These are phyloP conservation scores for Amylocystis lapponica DNA, from an alignment of 768 basidiomycete species.

Conservation along the genomic window DNA sequence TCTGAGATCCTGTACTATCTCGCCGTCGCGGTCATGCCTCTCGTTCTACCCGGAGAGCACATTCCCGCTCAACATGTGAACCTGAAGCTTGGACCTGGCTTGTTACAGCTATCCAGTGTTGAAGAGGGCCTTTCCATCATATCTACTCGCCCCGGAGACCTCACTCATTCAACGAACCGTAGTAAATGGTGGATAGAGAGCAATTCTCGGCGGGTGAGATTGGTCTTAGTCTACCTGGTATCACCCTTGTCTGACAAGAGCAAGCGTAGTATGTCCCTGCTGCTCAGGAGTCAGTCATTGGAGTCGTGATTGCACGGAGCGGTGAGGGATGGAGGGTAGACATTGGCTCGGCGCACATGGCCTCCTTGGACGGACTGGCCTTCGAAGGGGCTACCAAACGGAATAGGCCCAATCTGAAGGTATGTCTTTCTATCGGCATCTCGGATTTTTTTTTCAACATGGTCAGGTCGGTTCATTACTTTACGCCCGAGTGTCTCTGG, in stretches of 20 bases:
- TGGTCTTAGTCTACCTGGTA: not conserved
- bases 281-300: slow-evolving; percentile 84
- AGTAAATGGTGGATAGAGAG: slow-evolving; percentile 88
- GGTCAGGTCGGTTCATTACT: slow-evolving; percentile 81
- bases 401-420: slow-evolving; percentile 92
- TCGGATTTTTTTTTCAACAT: slow-evolving; percentile 1
- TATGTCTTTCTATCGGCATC: slow-evolving; percentile 20
- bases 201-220: slow-evolving; percentile 76
- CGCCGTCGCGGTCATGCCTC: slow-evolving; percentile 36
- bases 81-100: slow-evolving; percentile 84
- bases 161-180: slow-evolving; percentile 65
- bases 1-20: no score
- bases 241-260: not conserved
- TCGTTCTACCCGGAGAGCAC: slow-evolving; percentile 77
- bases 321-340: slow-evolving; percentile 94
- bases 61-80: slow-evolving; percentile 72
- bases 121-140: slow-evolving; percentile 30
- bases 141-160: slow-evolving; percentile 64
- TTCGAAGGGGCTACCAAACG: slow-evolving; percentile 96
- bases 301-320: slow-evolving; percentile 69
- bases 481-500: slow-evolving; percentile 88
- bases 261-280: slow-evolving; percentile 79
- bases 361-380: slow-evolving; percentile 81
- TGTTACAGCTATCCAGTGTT: slow-evolving; percentile 44
- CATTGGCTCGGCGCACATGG: slow-evolving; percentile 84